phyloP scores from a whole-genome alignment of 805 yeast genomes.

The Saccharomycopsis sp. region DNA sequence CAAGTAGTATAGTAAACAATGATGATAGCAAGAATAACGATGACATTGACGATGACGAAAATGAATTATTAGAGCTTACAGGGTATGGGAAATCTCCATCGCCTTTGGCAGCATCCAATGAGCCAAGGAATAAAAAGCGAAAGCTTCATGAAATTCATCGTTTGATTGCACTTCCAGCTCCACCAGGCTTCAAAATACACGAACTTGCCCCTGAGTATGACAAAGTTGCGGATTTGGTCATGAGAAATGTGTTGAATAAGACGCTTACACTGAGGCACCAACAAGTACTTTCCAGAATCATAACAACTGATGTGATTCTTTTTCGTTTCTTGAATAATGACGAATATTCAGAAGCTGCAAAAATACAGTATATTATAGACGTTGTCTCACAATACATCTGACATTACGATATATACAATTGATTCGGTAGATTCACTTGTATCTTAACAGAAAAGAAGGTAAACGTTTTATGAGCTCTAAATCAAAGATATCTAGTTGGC shows the following conservation, averaged over 20 bases:
- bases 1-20: neutral
- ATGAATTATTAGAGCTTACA: slow-evolving; percentile 17
- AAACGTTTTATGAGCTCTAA: too few species aligned
- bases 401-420: too few species aligned
- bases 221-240: slow-evolving; percentile 9
- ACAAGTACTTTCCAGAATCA: slow-evolving; percentile 5
- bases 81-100: slow-evolving; percentile 18
- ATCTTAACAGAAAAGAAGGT: too few species aligned
- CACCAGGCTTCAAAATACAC: neutral
- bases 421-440: too few species aligned
- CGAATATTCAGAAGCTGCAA: slow-evolving; percentile 5
- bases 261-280: slow-evolving; percentile 9
- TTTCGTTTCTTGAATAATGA: slow-evolving; percentile 13
- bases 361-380: slow-evolving; percentile 8
- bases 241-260: slow-evolving; percentile 12
- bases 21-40: slow-evolving; percentile 4
- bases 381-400: neutral
- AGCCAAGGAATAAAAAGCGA: slow-evolving; percentile 7
- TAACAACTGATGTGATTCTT: slow-evolving; percentile 11
- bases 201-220: slow-evolving; percentile 1
- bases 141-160: neutral
- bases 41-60: slow-evolving; percentile 13
- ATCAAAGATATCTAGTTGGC: slow-evolving; percentile 6
- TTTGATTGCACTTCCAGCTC: neutral
- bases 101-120: too few species aligned